Base-by-base conservation (phyloP, 2,329 filamentous ascomycete species). In the Fusarium neocosmosporiellum region DNA sequence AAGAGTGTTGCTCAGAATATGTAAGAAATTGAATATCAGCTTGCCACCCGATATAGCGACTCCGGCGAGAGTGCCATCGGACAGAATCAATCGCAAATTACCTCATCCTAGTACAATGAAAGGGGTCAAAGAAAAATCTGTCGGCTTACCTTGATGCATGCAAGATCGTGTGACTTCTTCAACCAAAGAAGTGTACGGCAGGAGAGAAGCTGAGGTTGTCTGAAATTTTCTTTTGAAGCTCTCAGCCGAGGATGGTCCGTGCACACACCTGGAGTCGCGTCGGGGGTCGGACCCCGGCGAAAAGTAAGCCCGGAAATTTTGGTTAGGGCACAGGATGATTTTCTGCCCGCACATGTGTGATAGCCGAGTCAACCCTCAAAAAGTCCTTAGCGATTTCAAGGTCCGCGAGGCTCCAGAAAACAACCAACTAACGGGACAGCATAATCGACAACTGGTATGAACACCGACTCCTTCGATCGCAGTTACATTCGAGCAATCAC, bases 31-130 rank as follows among this genome's bases (percentile, higher is more conserved):
- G 85, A 95, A 94, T 97, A 93, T 98, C 95, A 97, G 87, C 83
- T 89, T 82, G 86, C 88, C 86, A 85, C 81, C 85, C 88, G 92
- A 91, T 95, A 92, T 92, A 88, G 92, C 93, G 87, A 88, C 93
- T 91, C 95, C 90, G 95, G 95, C 95, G 93, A 85, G 94, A 91
- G 93, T 86, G 88, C 94, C 94, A 95, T 90, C 91, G 86, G 84
- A 84, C 83, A 86, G 88, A 89, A 93, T 98, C 95, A 97, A 96
- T 96, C 95, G 95, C 95, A 98, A 98, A 98, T 98, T 98, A 83
- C 93, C 87, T 93, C 95, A 97, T 98, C 95, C 94, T 92, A 77
- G 67, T 71, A 65, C 39, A 66, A 48, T 33, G 14, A 53, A 48
- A 63, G 65, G 55, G 64, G 34, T 70, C 41, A 29, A 63, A 22